phyloP scores from a whole-genome alignment of 371 early-diverging fungal genomes.

The Chytridiales sp. region DNA sequence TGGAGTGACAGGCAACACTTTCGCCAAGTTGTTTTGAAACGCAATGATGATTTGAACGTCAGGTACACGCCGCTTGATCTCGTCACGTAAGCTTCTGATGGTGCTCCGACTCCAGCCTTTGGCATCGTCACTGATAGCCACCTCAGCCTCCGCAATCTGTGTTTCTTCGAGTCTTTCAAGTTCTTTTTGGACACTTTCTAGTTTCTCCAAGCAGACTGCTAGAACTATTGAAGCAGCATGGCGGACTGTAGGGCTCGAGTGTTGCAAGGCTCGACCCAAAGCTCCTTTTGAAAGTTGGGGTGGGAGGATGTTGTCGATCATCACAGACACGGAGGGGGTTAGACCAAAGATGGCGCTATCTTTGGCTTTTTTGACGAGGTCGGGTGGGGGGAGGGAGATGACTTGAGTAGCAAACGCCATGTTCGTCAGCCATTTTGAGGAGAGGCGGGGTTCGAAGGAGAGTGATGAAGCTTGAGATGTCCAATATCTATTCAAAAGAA shows the following conservation, averaged over 20 bases:
- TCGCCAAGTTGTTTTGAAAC: slow-evolving; percentile 37
- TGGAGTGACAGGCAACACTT: background rate
- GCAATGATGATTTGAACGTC: slow-evolving; percentile 68
- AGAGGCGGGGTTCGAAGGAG: slow-evolving; percentile 78
- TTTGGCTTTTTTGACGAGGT: slow-evolving; percentile 31
- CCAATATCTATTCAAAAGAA: slow-evolving; percentile 58
- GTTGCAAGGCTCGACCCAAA: slow-evolving; percentile 65
- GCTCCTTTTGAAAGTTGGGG: slow-evolving; percentile 55
- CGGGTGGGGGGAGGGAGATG: slow-evolving; percentile 69
- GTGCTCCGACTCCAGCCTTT: too few relatives aligned
- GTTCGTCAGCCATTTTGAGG: slow-evolving; percentile 73
- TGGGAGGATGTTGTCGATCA: slow-evolving; percentile 74
- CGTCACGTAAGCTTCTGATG: slow-evolving; percentile 47
- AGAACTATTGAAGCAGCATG: slow-evolving; percentile 64
- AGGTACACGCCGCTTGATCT: slow-evolving; percentile 68
- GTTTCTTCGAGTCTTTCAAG: slow-evolving; percentile 7
- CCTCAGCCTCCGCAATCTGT: background rate
- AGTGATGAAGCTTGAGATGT: slow-evolving; percentile 41
- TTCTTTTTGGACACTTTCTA: slow-evolving; percentile 26
- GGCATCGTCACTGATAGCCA: background rate
- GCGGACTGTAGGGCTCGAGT: slow-evolving; percentile 64
- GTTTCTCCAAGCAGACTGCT: slow-evolving; percentile 63
- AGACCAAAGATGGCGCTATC: slow-evolving; percentile 37
- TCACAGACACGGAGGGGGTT: slow-evolving; percentile 53
- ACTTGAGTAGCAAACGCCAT: slow-evolving; percentile 70